These are phyloP conservation scores for Nicotiana obtusifolia DNA, from an alignment of 257 asterid genomes.

Conservation along the genomic window DNA sequence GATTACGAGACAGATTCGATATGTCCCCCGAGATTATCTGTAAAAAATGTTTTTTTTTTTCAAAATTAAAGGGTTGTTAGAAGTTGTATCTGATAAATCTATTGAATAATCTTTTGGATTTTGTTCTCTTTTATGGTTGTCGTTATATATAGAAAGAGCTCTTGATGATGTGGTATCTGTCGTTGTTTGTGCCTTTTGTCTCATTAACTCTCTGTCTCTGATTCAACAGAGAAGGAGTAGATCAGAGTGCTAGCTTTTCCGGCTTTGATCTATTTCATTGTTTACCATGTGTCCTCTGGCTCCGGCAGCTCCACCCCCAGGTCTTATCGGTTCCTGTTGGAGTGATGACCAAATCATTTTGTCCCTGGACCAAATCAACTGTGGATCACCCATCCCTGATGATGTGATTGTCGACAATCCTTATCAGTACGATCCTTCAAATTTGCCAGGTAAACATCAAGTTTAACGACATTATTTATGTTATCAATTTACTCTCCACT, in stretches of 20 bases:
- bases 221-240: conserved; percentile 16
- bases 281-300: conserved; percentile 42
- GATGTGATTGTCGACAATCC: conserved; percentile 50
- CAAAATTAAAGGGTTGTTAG: neutral
- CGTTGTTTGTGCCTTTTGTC: conserved; percentile 5
- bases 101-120: neutral
- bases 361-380: conserved; percentile 21
- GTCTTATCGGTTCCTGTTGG: conserved; percentile 23
- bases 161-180: neutral
- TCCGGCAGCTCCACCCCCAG: conserved; percentile 22
- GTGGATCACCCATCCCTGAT: conserved; percentile 41
- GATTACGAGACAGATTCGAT: neutral
- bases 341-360: conserved; percentile 37
- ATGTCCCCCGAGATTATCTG: neutral
- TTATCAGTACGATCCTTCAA: conserved; percentile 35
- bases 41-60: neutral
- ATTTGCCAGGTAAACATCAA: conserved; percentile 47
- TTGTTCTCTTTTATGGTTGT: conserved; percentile 9
- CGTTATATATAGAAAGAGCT: neutral
- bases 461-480: neutral
- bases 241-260: neutral
- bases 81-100: neutral
- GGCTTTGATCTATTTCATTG: conserved; percentile 11
- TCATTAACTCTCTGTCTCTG: neutral
- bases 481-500: neutral